These are phyloP conservation scores for Syncephalis plumigaleata DNA, from an alignment of 371 early-diverging fungal genomes.

Conservation along the genomic window DNA sequence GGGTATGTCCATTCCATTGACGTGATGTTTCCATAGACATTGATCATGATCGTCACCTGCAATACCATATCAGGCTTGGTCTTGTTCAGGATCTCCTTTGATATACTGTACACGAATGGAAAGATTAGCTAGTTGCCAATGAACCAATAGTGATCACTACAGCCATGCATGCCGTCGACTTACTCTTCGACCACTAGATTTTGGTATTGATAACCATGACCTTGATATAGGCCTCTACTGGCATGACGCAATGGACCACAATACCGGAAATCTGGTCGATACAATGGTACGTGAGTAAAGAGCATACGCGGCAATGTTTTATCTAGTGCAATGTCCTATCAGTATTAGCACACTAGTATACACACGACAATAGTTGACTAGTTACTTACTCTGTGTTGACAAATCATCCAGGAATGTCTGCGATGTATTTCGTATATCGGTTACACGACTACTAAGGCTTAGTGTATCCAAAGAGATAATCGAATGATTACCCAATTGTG, in stretches of 20 bases:
- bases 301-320: conserved; percentile 26
- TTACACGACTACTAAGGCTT: conserved; percentile 30
- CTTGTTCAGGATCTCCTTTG: conserved; percentile 14
- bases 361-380: not conserved
- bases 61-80: conserved; percentile 49
- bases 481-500: conserved; percentile 32
- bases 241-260: conserved; percentile 58
- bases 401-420: conserved; percentile 17
- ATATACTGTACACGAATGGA: too few species aligned
- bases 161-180: conserved; percentile 18
- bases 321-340: conserved; percentile 1
- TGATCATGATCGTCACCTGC: conserved; percentile 91
- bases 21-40: conserved; percentile 36
- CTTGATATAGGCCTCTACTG: conserved; percentile 20
- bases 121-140: too few species aligned
- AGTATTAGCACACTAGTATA: not conserved
- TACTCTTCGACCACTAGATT: conserved; percentile 44
- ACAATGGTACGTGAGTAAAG: conserved; percentile 68
- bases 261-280: conserved; percentile 28
- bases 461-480: conserved; percentile 68
- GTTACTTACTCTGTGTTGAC: not conserved
- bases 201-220: conserved; percentile 66
- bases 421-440: conserved; percentile 22
- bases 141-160: too few species aligned
- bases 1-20: not conserved